phyloP scores from a whole-genome alignment of 1,284 basidiomycete genomes.

The Cystobasidiaceae sp. region DNA sequence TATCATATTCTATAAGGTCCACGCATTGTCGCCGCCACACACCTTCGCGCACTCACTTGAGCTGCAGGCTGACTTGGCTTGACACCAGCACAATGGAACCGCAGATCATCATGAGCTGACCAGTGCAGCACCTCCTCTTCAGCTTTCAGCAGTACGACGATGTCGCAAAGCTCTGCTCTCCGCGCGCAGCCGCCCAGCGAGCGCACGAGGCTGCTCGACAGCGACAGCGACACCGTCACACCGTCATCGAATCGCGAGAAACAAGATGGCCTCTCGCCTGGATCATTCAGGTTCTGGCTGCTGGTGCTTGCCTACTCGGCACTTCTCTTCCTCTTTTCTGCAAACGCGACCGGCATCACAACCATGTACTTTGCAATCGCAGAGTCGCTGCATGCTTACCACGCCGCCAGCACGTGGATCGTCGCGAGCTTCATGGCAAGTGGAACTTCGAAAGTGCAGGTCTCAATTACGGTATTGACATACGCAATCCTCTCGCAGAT shows the following conservation, averaged over 20 bases:
- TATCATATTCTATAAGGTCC: too few species aligned
- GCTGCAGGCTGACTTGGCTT: too few species aligned
- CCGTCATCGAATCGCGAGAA: background rate
- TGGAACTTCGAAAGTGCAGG: background rate
- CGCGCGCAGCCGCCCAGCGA: too few species aligned
- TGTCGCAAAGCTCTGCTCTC: too few species aligned
- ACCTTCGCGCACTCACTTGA: too few species aligned
- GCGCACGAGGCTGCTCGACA: background rate
- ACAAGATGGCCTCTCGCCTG: background rate
- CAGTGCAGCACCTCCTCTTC: too few species aligned
- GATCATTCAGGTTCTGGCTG: background rate
- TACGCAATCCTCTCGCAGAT: background rate
- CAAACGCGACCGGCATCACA: slow-evolving; percentile 18
- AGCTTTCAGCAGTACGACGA: too few species aligned
- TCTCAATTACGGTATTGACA: too few species aligned
- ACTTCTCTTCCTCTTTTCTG: slow-evolving; percentile 20
- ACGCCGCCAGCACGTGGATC: slow-evolving; percentile 24
- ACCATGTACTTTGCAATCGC: slow-evolving; percentile 6
- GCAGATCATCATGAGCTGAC: too few species aligned
- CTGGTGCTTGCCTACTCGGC: background rate
- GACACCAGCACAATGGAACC: too few species aligned
- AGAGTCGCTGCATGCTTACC: slow-evolving; percentile 14
- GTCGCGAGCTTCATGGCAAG: slow-evolving; percentile 25
- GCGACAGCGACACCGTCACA: background rate
- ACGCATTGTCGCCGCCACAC: too few species aligned